These are phyloP conservation scores for Ustilago loliicola DNA, from an alignment of 1,284 basidiomycete genomes.

Conservation along the genomic window DNA sequence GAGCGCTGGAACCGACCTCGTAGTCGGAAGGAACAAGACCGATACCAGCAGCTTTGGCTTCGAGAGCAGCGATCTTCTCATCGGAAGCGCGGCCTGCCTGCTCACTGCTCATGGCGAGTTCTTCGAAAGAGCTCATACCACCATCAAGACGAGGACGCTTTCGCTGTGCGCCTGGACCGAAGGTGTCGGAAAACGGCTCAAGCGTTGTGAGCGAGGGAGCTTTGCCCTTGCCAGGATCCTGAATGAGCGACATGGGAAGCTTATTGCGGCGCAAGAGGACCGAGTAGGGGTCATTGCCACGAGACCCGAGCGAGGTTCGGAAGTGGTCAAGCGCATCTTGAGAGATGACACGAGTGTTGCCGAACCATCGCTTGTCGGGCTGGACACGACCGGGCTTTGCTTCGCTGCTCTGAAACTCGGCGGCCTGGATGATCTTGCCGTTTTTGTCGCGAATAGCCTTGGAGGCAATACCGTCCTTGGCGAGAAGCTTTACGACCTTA, in stretches of 20 bases:
- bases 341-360: conserved; percentile 93
- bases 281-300: conserved; percentile 68
- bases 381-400: conserved; percentile 69
- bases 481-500: conserved; percentile 68
- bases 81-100: conserved; percentile 57
- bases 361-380: conserved; percentile 69
- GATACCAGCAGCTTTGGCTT: conserved; percentile 61
- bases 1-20: conserved; percentile 62
- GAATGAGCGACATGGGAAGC: conserved; percentile 69
- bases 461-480: conserved; percentile 65
- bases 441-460: conserved; percentile 67
- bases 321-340: conserved; percentile 74
- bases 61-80: conserved; percentile 51
- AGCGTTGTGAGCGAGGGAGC: conserved; percentile 63
- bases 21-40: conserved; percentile 67
- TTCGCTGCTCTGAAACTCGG: conserved; percentile 68
- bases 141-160: conserved; percentile 69
- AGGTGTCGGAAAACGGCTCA: conserved; percentile 66
- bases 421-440: conserved; percentile 67
- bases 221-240: conserved; percentile 65
- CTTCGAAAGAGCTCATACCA: conserved; percentile 63
- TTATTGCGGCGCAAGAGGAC: conserved; percentile 68
- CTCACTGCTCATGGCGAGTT: conserved; percentile 62
- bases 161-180: conserved; percentile 68
- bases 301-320: conserved; percentile 63